Evolutionary conservation across 768 basidiomycete species (phyloP).

Genomic region (Lactifluus pinguis): DNA sequence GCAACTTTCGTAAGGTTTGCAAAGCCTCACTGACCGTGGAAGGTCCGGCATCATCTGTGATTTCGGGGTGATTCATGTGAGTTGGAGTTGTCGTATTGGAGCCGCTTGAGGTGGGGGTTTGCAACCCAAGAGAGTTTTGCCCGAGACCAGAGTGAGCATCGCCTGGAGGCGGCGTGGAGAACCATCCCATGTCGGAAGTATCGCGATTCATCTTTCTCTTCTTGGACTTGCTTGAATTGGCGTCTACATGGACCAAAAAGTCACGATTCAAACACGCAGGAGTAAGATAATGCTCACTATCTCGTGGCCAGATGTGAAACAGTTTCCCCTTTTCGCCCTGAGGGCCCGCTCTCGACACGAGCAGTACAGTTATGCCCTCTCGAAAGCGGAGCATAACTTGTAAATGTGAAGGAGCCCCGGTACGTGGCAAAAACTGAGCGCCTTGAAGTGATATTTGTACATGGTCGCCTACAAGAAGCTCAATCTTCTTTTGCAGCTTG

Average conservation of each 20-base stretch:
- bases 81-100: not conserved
- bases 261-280: not conserved
- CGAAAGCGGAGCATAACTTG: not conserved
- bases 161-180: slow-evolving; percentile 1
- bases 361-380: slow-evolving; percentile 6
- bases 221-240: not conserved
- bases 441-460: not conserved
- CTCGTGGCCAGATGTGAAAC: not conserved
- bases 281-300: not conserved
- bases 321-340: slow-evolving; percentile 1
- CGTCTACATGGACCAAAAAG: not conserved
- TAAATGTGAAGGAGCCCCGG: not conserved
- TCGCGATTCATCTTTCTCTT: not conserved
- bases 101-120: not conserved
- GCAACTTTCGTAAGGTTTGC: not conserved
- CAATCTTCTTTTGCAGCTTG: slow-evolving; percentile 3
- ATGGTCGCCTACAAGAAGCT: slow-evolving; percentile 1
- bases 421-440: not conserved
- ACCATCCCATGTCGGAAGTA: not conserved
- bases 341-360: slow-evolving; percentile 4
- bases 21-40: not conserved
- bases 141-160: not conserved
- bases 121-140: not conserved
- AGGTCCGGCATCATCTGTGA: not conserved
- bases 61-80: not conserved